Percentiles rank a stretch among this genome's conserved stretches.
Conservation (phyloP, 257 asterid genomes). For the Jaltomata sinuosa region DNA sequence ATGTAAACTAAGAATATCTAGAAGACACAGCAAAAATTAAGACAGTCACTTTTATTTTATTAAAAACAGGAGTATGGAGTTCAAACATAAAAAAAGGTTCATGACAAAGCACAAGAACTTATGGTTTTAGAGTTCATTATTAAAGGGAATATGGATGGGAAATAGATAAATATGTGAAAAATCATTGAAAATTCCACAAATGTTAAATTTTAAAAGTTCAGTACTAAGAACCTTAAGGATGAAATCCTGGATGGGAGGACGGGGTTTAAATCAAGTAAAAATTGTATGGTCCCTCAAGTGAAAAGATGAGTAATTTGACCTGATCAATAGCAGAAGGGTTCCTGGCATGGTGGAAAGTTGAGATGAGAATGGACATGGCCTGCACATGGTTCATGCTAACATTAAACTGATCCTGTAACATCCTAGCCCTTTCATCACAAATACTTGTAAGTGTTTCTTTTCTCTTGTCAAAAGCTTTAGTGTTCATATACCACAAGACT, state of each 20-base stretch:
- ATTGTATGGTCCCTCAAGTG: background rate
- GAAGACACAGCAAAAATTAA: background rate
- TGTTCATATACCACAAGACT: constrained; percentile 45
- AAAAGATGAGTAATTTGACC: constrained; percentile 25
- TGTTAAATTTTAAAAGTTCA: background rate
- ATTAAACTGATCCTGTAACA: constrained; percentile 96
- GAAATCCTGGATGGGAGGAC: too few species aligned
- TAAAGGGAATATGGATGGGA: background rate
- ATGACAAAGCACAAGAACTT: background rate
- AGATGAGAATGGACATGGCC: constrained; percentile 90
- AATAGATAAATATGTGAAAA: background rate
- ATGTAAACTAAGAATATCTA: background rate
- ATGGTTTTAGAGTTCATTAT: background rate
- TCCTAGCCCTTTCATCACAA: constrained; percentile 98
- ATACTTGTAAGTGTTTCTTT: constrained; percentile 79
- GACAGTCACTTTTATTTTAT: background rate
- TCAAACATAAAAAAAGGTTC: background rate
- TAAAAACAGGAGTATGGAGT: background rate
- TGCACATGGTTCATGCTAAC: constrained; percentile 94
- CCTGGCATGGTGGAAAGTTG: constrained; percentile 85
- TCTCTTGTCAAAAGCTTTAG: constrained; percentile 61
- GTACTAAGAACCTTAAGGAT: background rate
- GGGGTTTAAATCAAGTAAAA: background rate
- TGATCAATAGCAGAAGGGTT: constrained; percentile 89
- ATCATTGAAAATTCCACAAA: background rate